Base-by-base conservation (phyloP, 1,139 yeast species). In the Yamadazyma friedrichii region DNA sequence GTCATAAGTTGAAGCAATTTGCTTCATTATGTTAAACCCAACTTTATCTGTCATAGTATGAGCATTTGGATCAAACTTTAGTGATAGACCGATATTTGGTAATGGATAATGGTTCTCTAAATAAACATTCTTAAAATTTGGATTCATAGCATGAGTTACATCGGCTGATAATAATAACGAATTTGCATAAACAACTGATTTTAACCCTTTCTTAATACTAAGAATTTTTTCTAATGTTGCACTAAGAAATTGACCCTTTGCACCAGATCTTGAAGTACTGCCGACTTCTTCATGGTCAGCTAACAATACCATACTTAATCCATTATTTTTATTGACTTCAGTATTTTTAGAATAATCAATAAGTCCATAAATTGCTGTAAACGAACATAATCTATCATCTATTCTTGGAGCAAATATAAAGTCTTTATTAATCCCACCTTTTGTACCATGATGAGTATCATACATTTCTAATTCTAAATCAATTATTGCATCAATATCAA, bases 21-120 rank as follows among this genome's bases (percentile, higher is more conserved):
- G 81, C 54, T 82, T 82, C 33, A 81, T 71, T 38, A 88, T 65
- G 0, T 88, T 82, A 35, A 76, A 64, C 10, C 91, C 87, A 27
- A 80, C 79, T 3, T 82, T 72, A 58, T 88, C 95, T 12, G 95
- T 86, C 33, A 91, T 86, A 78, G 87, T 83, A 58, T 84, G 84
- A 16, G 82, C 88, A 56, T 87, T 84, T 27, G 94, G 78, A 61
- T 88, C 95, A 51, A 82, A 67, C 6, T 88, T 76, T 25, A 88
- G 60, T 1, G 88, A 71, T 41, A 87, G 63, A 37, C 96, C 96
- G 36, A 74, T 78, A 64, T 88, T 88, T 47, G 93, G 88, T 43
- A 80, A 63, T 17, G 96, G 95, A 55, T 78, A 80, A 66, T 87
- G 93, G 57, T 80, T 62, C 49, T 82, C 85, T 56, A 87, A 70